Base-by-base conservation (phyloP, 345 rosid species). In the Streptanthus diversifolius region DNA sequence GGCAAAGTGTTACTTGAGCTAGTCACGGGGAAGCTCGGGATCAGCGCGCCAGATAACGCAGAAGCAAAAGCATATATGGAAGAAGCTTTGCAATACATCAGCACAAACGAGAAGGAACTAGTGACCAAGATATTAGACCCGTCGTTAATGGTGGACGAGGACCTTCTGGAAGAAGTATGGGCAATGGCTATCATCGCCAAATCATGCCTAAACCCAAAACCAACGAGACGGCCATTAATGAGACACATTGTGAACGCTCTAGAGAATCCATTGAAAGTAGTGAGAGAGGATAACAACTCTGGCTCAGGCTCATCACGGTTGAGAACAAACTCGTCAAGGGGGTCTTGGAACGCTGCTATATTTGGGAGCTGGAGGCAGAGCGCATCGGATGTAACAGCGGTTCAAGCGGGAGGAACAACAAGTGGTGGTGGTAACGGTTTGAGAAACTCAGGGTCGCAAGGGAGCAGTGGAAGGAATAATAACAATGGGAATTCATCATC, bases 341-440 rank as follows among this genome's bases (percentile, higher is more conserved):
- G 97, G 8, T 95, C 96, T 3, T 95, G 99, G 99, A 92, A 87
- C 36, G 96, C 95, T 36, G 85, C 98, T 39, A 56, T 95, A 27
- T 95, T 95, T 9, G 96, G 99, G 35, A 95, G 98, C 72, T 95
- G 98, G 99, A 90, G 96, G 7, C 97, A 84, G 47, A 91, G 96
- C 54, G 75, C 95, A n/a, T 90, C 92, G 0, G 98, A 95, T 25
- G 85, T 81, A 71, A 84, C 89, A 4, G 86, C 85, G 1, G 86
- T 49, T 87, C 86, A 2, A 79, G 80, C 56, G 36, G 84, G 72
- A 76, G 85, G 68, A 27, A 83, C 80, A 75, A 60, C 71, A 56
- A 64, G 81, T 3, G 73, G 84, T 69, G 86, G 96, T 36, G 68
- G 81, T 1, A 71, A 83, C 63, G 86, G 96, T 76, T 75, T 88